phyloP scores from a whole-genome alignment of 1,284 basidiomycete genomes.

The Mycena citricolor region DNA sequence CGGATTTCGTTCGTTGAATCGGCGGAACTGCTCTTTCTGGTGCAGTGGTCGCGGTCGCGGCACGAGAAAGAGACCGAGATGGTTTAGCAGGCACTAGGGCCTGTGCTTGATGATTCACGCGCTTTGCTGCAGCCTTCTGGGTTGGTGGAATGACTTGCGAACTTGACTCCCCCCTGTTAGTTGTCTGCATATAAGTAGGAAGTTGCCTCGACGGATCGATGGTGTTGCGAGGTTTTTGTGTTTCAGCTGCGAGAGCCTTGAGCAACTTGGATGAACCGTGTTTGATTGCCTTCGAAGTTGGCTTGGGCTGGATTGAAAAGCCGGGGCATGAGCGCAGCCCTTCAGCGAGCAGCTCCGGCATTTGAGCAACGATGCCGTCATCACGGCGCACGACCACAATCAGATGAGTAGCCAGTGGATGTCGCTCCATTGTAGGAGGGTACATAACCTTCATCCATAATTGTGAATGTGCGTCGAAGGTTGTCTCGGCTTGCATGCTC shows the following conservation, averaged over 20 bases:
- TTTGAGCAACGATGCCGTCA: constrained; percentile 7
- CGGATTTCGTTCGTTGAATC: constrained; percentile 17
- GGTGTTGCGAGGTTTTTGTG: constrained; percentile 5
- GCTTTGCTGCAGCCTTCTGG: neutral
- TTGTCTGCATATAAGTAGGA: constrained; percentile 10
- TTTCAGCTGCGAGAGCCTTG: constrained; percentile 7
- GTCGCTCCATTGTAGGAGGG: constrained; percentile 7
- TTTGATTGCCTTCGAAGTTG: no score
- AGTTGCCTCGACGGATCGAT: constrained; percentile 21
- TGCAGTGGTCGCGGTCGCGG: constrained; percentile 10
- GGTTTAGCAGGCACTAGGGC: constrained; percentile 3
- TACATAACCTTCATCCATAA: constrained; percentile 13
- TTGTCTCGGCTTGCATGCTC: constrained; percentile 5
- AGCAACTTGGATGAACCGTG: no score
- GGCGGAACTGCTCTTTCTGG: constrained; percentile 16
- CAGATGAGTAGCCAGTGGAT: constrained; percentile 5
- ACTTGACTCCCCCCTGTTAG: constrained; percentile 7
- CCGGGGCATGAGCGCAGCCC: constrained; percentile 13
- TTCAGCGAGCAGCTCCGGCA: constrained; percentile 14
- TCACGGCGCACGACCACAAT: constrained; percentile 1
- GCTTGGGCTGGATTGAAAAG: no score
- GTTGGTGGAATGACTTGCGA: constrained; percentile 4
- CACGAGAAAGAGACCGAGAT: constrained; percentile 5
- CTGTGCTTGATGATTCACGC: neutral
- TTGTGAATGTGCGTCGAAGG: constrained; percentile 2